Evolutionary conservation across 2,329 filamentous ascomycete genomes (phyloP).

Genomic region (Paracamarosporium sp.): DNA sequence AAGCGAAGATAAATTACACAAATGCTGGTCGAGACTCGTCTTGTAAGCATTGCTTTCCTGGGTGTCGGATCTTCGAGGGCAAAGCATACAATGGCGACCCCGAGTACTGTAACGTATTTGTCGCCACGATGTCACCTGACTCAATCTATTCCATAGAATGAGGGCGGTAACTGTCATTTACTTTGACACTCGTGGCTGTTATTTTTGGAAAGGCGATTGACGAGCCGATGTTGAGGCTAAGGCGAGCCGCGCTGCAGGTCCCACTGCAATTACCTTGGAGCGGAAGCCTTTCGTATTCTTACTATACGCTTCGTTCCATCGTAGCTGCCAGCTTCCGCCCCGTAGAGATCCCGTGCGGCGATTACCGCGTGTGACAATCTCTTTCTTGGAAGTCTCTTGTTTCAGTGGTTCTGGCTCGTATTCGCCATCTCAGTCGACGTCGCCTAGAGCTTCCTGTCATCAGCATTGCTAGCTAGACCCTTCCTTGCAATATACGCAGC

Average conservation of each 20-base stretch:
- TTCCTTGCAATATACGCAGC: slow-evolving; percentile 29
- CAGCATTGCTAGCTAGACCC: slow-evolving; percentile 14
- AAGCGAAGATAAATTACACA: slow-evolving; percentile 34
- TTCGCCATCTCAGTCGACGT: slow-evolving; percentile 15
- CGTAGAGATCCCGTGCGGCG: slow-evolving; percentile 12
- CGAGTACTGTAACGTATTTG: slow-evolving; percentile 13
- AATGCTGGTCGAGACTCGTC: slow-evolving; percentile 40
- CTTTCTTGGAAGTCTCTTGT: not conserved
- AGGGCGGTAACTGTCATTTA: slow-evolving; percentile 28
- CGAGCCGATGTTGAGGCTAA: not conserved
- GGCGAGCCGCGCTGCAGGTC: slow-evolving; percentile 25
- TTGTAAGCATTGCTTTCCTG: slow-evolving; percentile 38
- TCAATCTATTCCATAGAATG: slow-evolving; percentile 18
- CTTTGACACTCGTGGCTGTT: slow-evolving; percentile 21
- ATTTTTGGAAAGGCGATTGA: slow-evolving; percentile 30
- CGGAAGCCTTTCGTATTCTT: slow-evolving; percentile 43
- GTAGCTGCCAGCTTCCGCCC: slow-evolving; percentile 15
- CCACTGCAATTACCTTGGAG: slow-evolving; percentile 29
- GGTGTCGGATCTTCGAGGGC: slow-evolving; percentile 20
- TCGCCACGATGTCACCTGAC: slow-evolving; percentile 34
- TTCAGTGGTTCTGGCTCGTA: slow-evolving; percentile 26
- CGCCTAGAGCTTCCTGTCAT: slow-evolving; percentile 12
- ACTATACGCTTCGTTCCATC: slow-evolving; percentile 28
- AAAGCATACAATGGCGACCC: not conserved
- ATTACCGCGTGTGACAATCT: slow-evolving; percentile 11